Base-by-base conservation (phyloP, 192 early-diverging fungal species). In the Podila epicladia region DNA sequence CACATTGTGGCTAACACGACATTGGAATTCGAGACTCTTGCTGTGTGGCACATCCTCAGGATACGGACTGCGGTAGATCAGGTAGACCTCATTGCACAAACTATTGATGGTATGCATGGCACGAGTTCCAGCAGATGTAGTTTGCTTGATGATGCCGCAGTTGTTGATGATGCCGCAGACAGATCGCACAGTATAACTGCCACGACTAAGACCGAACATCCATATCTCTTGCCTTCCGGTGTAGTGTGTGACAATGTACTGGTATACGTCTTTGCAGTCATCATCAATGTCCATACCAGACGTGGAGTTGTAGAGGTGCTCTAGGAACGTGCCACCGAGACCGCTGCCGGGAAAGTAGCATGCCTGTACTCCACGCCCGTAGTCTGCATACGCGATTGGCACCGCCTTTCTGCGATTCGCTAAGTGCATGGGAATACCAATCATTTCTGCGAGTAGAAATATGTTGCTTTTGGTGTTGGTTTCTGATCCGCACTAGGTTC, bases 171-270 rank as follows among this genome's bases (percentile, higher is more conserved):
- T 69, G 9, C 73, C 73, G 29, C 17, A 59, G 37, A 75, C 66
- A 31, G 60, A 69, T 75, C 73, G 65, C 7, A 63, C 60, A 13
- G 66, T 75, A 26, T 69, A 75, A 28, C 33, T 35, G 8, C 73
- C 73, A 64, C 66, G 66, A 58, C 73, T 75, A 15, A 63, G 62
- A 31, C 73, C 73, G 53, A 75, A 75, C 72, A 75, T 80, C 73
- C 59, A 93, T 66, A 69, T 84, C 82, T 58, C 89, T 9, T 60
- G 58, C 2, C 9, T 11, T 45, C 7, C 17, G 7, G 49, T 66
- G 65, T 60, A 69, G 28, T 50, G n/a, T 49, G 28, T 3, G 20
- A 61, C 68, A 69, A 69, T 69, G 68, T 69, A 69, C 45, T 33
- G 20, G 41, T 69, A 69, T 48, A 69, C 58, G 41, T 61, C 45